Evolutionary conservation across 257 asterid genomes (phyloP).

Genomic region (Fraxinus americana): DNA sequence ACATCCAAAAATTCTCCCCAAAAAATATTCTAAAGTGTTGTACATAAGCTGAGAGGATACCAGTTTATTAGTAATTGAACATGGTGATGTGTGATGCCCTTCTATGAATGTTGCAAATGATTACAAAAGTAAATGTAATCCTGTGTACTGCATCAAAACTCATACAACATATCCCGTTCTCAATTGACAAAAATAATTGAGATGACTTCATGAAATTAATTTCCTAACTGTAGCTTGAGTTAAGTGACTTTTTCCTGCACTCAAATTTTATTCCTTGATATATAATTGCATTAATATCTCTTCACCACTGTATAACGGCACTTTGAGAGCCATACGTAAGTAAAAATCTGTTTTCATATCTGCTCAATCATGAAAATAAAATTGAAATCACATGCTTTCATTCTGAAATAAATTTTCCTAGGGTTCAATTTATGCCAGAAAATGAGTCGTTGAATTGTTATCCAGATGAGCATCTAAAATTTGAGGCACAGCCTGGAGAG

Average conservation of each 20-base stretch:
- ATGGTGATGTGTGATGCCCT: neutral
- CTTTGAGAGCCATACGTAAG: slow-evolving; percentile 4
- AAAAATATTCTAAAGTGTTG: neutral
- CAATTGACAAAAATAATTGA: neutral
- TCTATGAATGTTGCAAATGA: slow-evolving; percentile 6
- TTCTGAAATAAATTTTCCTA: slow-evolving; percentile 1
- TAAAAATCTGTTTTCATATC: neutral
- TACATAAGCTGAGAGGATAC: neutral
- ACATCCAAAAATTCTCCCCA: neutral
- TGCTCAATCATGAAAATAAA: neutral
- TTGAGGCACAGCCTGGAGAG: slow-evolving; percentile 41
- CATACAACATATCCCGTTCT: neutral
- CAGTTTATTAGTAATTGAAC: neutral
- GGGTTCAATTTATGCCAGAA: slow-evolving; percentile 1
- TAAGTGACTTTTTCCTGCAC: neutral
- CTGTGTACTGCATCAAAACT: neutral
- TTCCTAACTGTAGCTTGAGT: neutral
- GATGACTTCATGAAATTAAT: neutral
- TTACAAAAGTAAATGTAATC: neutral
- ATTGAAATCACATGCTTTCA: slow-evolving; percentile 9
- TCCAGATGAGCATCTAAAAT: slow-evolving; percentile 47
- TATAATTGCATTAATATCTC: neutral
- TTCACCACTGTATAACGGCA: slow-evolving; percentile 10
- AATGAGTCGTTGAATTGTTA: slow-evolving; percentile 24
- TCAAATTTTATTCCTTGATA: neutral